A percentile compares a stretch with the other conserved stretches of the same genome.
phyloP scores from a whole-genome alignment of 192 early-diverging fungal genomes.

The Entrophospora sp. region DNA sequence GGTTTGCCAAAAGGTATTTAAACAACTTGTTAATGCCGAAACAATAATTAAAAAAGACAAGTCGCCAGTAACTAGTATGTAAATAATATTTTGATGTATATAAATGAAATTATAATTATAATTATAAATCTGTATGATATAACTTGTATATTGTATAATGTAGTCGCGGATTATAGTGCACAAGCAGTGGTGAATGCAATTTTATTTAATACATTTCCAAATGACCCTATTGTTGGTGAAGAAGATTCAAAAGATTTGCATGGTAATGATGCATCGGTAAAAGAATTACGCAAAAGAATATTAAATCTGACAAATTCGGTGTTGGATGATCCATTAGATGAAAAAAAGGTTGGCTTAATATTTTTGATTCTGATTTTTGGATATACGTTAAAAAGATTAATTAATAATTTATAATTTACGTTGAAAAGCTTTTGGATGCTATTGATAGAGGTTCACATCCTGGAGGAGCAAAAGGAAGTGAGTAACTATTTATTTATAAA shows the following conservation, averaged over 20 bases:
- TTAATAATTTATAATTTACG: background rate
- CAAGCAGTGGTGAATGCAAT: conserved; percentile 90
- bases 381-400: conserved; percentile 10
- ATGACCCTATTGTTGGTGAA: conserved; percentile 91
- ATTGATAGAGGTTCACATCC: conserved; percentile 77
- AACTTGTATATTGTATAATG: too few species aligned
- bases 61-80: conserved; percentile 85
- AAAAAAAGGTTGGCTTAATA: conserved; percentile 61
- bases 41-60: conserved; percentile 91
- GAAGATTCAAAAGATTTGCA: conserved; percentile 86
- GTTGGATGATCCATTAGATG: conserved; percentile 42
- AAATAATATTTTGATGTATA: too few species aligned
- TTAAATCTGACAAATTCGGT: conserved; percentile 71
- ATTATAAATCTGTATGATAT: too few species aligned
- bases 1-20: conserved; percentile 89
- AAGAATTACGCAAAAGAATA: conserved; percentile 64
- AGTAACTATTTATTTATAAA: background rate
- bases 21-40: conserved; percentile 65
- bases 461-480: conserved; percentile 14
- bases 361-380: too few species aligned
- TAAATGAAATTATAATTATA: too few species aligned
- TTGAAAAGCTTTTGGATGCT: conserved; percentile 57
- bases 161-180: conserved; percentile 90
- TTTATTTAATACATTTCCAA: conserved; percentile 67
- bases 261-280: conserved; percentile 58